Percentiles rank a stretch among this genome's conserved stretches.
These are phyloP conservation scores for Dioscorea dumetorum DNA, from an alignment of 106 monocot species.

Conservation along the genomic window DNA sequence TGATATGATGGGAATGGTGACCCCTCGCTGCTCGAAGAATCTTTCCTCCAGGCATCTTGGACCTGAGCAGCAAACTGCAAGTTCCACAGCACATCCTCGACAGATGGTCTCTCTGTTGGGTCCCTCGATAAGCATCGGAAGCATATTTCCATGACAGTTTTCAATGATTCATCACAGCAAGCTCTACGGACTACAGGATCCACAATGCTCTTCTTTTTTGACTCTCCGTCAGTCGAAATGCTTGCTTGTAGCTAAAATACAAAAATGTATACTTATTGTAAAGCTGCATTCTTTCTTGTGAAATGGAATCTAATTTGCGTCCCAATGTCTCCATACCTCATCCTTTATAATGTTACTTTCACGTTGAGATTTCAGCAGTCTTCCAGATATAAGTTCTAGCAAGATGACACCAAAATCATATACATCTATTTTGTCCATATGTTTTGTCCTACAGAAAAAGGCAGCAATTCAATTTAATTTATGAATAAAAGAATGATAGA, in stretches of 20 bases:
- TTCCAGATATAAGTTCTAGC: slow-evolving; percentile 76
- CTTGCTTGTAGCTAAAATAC: slow-evolving; percentile 45
- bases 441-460: slow-evolving; percentile 25
- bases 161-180: slow-evolving; percentile 69
- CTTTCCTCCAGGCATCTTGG: slow-evolving; percentile 74
- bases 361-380: slow-evolving; percentile 30
- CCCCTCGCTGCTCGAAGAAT: slow-evolving; percentile 61
- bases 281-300: too few relatives aligned
- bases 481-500: too few relatives aligned
- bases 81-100: slow-evolving; percentile 99
- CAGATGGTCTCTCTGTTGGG: slow-evolving; percentile 60
- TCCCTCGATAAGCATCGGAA: slow-evolving; percentile 67
- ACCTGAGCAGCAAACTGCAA: slow-evolving; percentile 96
- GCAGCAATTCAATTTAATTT: neutral
- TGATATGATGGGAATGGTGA: slow-evolving; percentile 44
- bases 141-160: slow-evolving; percentile 80
- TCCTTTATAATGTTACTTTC: slow-evolving; percentile 49
- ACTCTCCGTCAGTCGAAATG: slow-evolving; percentile 37
- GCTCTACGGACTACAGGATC: slow-evolving; percentile 44
- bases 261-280: too few relatives aligned
- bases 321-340: slow-evolving; percentile 35
- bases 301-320: neutral
- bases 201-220: slow-evolving; percentile 35
- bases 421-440: slow-evolving; percentile 78
- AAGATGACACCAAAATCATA: slow-evolving; percentile 91